Evolutionary conservation across 2,329 filamentous ascomycete genomes (phyloP).

Genomic region (Alternaria triticina): DNA sequence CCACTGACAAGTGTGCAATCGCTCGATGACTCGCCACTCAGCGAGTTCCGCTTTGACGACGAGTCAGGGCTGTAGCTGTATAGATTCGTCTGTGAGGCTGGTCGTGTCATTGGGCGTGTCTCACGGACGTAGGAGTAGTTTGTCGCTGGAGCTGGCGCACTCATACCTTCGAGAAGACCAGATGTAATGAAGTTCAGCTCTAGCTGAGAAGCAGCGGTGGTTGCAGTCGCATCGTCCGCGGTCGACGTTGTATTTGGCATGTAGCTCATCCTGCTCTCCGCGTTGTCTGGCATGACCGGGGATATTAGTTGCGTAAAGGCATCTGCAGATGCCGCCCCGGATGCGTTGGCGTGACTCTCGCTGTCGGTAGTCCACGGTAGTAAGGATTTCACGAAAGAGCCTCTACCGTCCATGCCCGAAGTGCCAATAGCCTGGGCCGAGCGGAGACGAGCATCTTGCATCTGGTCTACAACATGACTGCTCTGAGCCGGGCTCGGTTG

Average conservation of each 20-base stretch:
- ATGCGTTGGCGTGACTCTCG: conserved; percentile 11
- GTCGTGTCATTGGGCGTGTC: conserved; percentile 29
- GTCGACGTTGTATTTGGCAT: conserved; percentile 12
- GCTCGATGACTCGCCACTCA: conserved; percentile 23
- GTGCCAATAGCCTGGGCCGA: conserved; percentile 28
- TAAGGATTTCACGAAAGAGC: conserved; percentile 27
- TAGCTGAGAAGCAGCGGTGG: conserved; percentile 12
- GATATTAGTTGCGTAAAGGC: neutral
- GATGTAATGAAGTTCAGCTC: conserved; percentile 37
- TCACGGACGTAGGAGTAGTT: conserved; percentile 36
- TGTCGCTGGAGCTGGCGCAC: conserved; percentile 19
- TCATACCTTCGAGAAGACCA: conserved; percentile 28
- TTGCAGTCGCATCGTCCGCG: conserved; percentile 8
- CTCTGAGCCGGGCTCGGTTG: conserved; percentile 34
- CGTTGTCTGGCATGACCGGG: conserved; percentile 10
- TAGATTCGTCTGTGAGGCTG: conserved; percentile 42
- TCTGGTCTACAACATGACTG: conserved; percentile 35
- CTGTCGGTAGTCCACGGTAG: conserved; percentile 28
- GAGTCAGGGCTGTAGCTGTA: conserved; percentile 50
- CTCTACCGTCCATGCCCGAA: conserved; percentile 8
- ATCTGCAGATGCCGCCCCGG: conserved; percentile 17
- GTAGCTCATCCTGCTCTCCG: conserved; percentile 18
- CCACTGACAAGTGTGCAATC: conserved; percentile 50
- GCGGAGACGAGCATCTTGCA: conserved; percentile 41
- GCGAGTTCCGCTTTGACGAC: conserved; percentile 39